Evolutionary conservation across 1,284 basidiomycete genomes (phyloP).

Genomic region (Malassezia sp.): DNA sequence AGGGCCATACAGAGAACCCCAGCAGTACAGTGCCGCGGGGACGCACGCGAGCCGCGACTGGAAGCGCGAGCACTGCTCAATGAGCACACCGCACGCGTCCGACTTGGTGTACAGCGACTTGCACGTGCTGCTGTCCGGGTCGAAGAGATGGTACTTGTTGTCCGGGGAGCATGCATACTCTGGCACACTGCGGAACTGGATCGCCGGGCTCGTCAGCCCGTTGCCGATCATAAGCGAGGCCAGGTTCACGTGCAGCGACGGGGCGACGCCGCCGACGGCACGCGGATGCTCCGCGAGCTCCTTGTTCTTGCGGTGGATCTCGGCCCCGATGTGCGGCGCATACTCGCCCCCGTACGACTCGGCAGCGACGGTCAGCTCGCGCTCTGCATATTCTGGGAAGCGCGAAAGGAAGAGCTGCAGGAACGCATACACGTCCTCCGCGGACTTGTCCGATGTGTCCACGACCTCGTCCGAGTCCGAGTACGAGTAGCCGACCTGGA

Average conservation of each 20-base stretch:
- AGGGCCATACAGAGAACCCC: conserved; percentile 50
- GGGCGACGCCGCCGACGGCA: conserved; percentile 17
- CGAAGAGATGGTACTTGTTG: conserved; percentile 56
- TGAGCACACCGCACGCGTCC: conserved; percentile 60
- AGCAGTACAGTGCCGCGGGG: conserved; percentile 50
- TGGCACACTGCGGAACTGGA: conserved; percentile 53
- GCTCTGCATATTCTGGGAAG: conserved; percentile 40
- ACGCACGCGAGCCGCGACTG: conserved; percentile 51
- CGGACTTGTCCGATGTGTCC: conserved; percentile 61
- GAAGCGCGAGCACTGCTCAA: conserved; percentile 42
- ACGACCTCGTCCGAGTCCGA: conserved; percentile 59
- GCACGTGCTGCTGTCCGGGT: conserved; percentile 61
- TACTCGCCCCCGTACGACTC: conserved; percentile 58
- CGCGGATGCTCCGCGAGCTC: conserved; percentile 22
- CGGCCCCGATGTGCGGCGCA: conserved; percentile 37
- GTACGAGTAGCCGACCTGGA: conserved; percentile 81
- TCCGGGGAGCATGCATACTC: conserved; percentile 60
- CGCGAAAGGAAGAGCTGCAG: conserved; percentile 67
- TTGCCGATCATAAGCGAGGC: conserved; percentile 43
- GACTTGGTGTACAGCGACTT: conserved; percentile 56
- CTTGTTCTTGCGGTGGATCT: conserved; percentile 43
- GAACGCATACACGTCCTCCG: conserved; percentile 78
- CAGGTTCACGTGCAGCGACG: conserved; percentile 35
- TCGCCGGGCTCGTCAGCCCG: conserved; percentile 36
- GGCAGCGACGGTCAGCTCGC: conserved; percentile 48